Evolutionary conservation across 2,329 filamentous ascomycete genomes (phyloP), one percentile per base, ranked within the genome.

Genomic region (Diaporthe humulicola): DNA sequence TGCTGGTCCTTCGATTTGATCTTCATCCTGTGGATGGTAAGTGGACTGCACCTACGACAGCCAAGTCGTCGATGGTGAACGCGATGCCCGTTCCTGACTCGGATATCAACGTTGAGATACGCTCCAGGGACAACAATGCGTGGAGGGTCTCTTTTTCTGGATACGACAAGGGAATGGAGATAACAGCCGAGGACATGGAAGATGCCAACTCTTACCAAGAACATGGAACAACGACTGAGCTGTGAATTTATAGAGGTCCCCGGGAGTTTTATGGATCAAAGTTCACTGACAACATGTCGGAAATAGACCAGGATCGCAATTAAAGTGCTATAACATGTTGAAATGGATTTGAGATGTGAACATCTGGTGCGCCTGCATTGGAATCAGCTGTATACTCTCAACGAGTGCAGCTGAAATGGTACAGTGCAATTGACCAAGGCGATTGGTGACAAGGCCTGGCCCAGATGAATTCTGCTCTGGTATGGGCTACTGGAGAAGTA

Each of bases 161-260:
- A 28, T 71, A 71, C 12, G 69, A 71, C 3, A 71, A 22, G 38
- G 67, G 52, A 7, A 71, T 71, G 67, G 67, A 71, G 52, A 71
- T 71, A 36, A 38, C 67, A 36, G 69, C 69, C n/a, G 69, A 60
- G 40, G 69, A 71, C 22, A 38, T 71, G 14, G 28, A 50, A 4
- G 69, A 22, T 60, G 30, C 22, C 7, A 28, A 1, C 19, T 22
- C 40, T 33, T 22, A 38, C 25, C 1, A 14, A 3, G 25, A 15
- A n/a, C 69, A 71, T 5, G 50, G 25, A 71, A 12, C 10, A 36
- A 45, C 17, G 10, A 33, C 22, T 12, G n/a, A 45, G 17, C 2
- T 1, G 4, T 36, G n/a, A n/a, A n/a, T n/a, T n/a, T n/a, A n/a
- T n/a, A n/a, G n/a, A n/a, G n/a, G n/a, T n/a, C n/a, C n/a, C n/a